phyloP scores from a whole-genome alignment of 192 early-diverging fungal genomes.

The Kappamyces sp. region DNA sequence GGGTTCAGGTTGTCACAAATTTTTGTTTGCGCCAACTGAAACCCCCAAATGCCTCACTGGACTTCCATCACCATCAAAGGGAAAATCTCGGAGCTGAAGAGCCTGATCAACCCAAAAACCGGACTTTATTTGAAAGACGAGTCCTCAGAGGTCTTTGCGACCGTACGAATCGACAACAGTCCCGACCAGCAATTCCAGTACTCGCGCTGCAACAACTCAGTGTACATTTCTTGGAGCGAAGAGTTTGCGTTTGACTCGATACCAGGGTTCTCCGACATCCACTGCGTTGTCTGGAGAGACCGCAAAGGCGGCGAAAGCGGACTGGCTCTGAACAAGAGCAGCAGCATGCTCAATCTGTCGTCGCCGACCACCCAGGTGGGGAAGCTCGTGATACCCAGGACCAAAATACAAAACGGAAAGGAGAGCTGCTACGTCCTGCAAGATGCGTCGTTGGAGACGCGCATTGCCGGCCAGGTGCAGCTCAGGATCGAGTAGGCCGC shows the following conservation, averaged over 20 bases:
- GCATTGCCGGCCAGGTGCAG: too few species aligned
- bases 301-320: neutral
- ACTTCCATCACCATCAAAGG: neutral
- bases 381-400: neutral
- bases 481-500: too few species aligned
- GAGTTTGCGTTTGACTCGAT: neutral
- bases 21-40: too few species aligned
- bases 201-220: neutral
- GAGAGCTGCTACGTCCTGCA: slow-evolving; percentile 8
- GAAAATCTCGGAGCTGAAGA: slow-evolving; percentile 11
- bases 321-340: slow-evolving; percentile 7
- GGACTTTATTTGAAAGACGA: neutral
- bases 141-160: neutral
- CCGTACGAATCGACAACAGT: too few species aligned
- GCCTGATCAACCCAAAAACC: slow-evolving; percentile 1
- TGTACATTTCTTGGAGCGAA: slow-evolving; percentile 3
- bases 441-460: neutral
- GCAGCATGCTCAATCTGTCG: neutral
- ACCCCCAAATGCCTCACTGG: too few species aligned
- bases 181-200: neutral
- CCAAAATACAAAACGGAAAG: slow-evolving; percentile 1
- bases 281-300: slow-evolving; percentile 13
- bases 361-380: too few species aligned
- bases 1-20: too few species aligned
- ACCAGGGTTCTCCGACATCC: slow-evolving; percentile 10